Base-by-base conservation (phyloP, 2,329 filamentous ascomycete species). In the Apiospora hydei region DNA sequence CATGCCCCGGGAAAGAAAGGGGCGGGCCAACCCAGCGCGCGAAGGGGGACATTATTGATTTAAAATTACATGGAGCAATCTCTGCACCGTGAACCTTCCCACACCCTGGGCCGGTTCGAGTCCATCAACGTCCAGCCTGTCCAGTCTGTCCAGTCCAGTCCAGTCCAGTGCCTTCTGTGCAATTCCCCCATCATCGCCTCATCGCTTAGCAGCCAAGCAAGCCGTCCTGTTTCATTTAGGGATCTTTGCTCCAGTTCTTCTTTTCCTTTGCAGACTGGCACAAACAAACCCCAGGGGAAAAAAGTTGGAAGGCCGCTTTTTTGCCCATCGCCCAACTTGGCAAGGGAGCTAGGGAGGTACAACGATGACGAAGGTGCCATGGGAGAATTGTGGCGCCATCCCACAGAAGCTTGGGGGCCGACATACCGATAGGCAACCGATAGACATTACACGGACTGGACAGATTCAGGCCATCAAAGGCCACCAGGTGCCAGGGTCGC, bases 71-170 rank as follows among this genome's bases (percentile, higher is more conserved):
- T 64, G 57, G 57, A 41, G 34, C 57, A 41, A 64, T 64, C 14
- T 64, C 57, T 64, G 57, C 57, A 64, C 57, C 57, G 57, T 64
- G 57, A 64, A 64, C 57, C 57, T 64, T 64, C 21, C 57, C 57
- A 41, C 34, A 64, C 10, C 57, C 57, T 64, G 57, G 41, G 30
- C n/a, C 57, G 34, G 57, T 41, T 41, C 53, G 8, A 18, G 41
- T 64, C 34, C 18, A 21, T 16, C 44, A 46, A 18, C 44, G 57
- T 38, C 53, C 21, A 64, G 18, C 57, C 34, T 6, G 34, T 38
- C 34, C 30, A 38, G 53, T 61, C 30, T 30, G 26, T 30, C 26
- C 26, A 30, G 26, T 30, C 26, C 34, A 38, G 34, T 38, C 34
- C 30, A 61, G 53, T 61, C 30, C 53, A 38, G 30, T 61, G 16